Evolutionary conservation across 2,329 filamentous ascomycete genomes (phyloP), one percentile per base, ranked within the genome.

Genomic region (Botrytis pseudocinerea): DNA sequence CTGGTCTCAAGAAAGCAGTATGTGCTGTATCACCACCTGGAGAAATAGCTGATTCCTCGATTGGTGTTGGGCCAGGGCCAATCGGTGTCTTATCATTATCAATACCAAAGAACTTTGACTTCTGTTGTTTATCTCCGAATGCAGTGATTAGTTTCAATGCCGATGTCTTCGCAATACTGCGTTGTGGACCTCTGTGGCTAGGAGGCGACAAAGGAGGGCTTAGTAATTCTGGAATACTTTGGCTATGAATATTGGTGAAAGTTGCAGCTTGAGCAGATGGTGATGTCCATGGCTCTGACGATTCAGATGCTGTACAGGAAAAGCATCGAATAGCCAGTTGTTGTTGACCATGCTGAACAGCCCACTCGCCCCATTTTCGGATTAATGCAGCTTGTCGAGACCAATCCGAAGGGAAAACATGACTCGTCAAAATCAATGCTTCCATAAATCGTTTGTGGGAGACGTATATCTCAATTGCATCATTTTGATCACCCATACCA

Each of bases 381-480:
- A 98, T 90, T 65, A 99, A 89, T 78, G 93, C 92, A 20, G 92
- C 91, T 81, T 97, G 94, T 46, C 95, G 89, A 79, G 96, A 92
- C 96, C 96, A 99, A 74, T 98, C 95, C 0, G 87, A 85, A 0
- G 95, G 94, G 78, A 92, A 94, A 40, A 92, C 88, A 20, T 98
- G 85, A 78, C 94, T 97, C 0, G 94, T 93, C 76, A 99, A 87
- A 22, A 99, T 88, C 46, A 98, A 87, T 2, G 96, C 95, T 83
- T 99, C 96, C 91, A 99, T 93, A 81, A 92, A 97, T 79, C 91
- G 91, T 81, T 92, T 94, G 76, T 96, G 94, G 18, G 95, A 97
- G 46, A 97, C 90, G 79, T 99, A 99, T 44, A 98, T 92, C 82
- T 99, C 96, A 74, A 99, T 95, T 0, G 96, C 96, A 81, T 99